A percentile compares a stretch with the other conserved stretches of the same genome.
These are phyloP conservation scores for Backusella circina DNA, from an alignment of 192 early-diverging fungal species.

Conservation along the genomic window DNA sequence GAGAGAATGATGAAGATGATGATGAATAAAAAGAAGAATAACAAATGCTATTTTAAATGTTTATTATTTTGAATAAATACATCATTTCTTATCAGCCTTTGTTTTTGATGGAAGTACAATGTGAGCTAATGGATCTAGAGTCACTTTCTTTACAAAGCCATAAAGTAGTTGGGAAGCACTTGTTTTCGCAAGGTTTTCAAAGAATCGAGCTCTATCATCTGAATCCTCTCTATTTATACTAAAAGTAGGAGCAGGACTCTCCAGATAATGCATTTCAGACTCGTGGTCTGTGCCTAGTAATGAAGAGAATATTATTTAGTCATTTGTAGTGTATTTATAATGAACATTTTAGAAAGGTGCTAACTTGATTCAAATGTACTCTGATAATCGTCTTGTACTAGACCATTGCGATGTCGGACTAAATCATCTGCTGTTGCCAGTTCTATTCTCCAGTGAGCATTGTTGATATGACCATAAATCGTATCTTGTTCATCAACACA, in stretches of 20 bases:
- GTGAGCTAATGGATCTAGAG: not conserved
- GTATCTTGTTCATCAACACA: not conserved
- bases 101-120: not conserved
- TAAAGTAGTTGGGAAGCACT: not conserved
- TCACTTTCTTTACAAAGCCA: not conserved
- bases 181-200: not conserved
- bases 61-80: not conserved
- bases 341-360: not conserved
- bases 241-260: not conserved
- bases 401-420: not conserved
- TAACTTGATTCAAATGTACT: not conserved
- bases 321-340: not conserved
- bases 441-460: not conserved
- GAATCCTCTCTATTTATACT: not conserved
- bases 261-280: not conserved
- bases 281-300: not conserved
- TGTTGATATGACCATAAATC: not conserved
- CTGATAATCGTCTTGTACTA: not conserved
- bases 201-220: not conserved
- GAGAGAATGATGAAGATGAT: conserved; percentile 41
- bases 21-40: conserved; percentile 17
- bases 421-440: not conserved
- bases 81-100: not conserved
- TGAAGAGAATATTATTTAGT: not conserved
- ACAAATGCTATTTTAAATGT: not conserved